These are phyloP conservation scores for Calcarisporium arbuscula DNA, from an alignment of 2,329 filamentous ascomycete species.

Conservation along the genomic window DNA sequence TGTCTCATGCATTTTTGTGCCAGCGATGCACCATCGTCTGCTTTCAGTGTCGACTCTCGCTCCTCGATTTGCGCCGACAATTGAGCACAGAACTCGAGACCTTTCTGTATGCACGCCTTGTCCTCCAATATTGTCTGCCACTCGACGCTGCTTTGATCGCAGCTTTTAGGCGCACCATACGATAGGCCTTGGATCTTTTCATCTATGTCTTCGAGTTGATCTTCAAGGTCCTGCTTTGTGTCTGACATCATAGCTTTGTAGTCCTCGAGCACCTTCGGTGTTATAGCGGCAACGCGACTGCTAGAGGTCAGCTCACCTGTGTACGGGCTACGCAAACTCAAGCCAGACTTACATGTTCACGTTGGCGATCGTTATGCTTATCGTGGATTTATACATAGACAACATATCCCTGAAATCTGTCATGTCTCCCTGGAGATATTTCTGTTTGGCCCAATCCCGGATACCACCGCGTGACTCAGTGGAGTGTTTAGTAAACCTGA, in stretches of 20 bases:
- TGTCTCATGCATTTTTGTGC: not conserved
- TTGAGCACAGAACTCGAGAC: slow-evolving; percentile 8
- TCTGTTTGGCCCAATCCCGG: slow-evolving; percentile 36
- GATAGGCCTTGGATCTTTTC: slow-evolving; percentile 5
- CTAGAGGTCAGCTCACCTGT: not conserved
- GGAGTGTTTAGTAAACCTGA: slow-evolving; percentile 26
- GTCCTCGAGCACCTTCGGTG: slow-evolving; percentile 10
- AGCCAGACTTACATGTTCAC: slow-evolving; percentile 15
- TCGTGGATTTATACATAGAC: slow-evolving; percentile 31
- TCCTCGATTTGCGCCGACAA: not conserved
- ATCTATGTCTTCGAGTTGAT: slow-evolving; percentile 6
- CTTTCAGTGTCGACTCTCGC: not conserved
- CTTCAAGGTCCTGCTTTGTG: slow-evolving; percentile 13
- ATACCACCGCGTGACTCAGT: slow-evolving; percentile 28
- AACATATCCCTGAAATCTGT: slow-evolving; percentile 31
- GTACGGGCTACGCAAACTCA: not conserved
- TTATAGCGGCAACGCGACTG: slow-evolving; percentile 7
- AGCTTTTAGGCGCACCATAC: not conserved
- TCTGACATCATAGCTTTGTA: slow-evolving; percentile 15
- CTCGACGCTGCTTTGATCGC: not conserved
- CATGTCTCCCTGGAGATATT: slow-evolving; percentile 37
- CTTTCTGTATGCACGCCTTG: slow-evolving; percentile 7
- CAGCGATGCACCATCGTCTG: not conserved
- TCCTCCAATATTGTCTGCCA: slow-evolving; percentile 6
- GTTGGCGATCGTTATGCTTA: slow-evolving; percentile 15